A percentile compares a stretch with the other conserved stretches of the same genome.
Evolutionary conservation across 257 asterid species (phyloP).

Genomic region (Cinchona pubescens): DNA sequence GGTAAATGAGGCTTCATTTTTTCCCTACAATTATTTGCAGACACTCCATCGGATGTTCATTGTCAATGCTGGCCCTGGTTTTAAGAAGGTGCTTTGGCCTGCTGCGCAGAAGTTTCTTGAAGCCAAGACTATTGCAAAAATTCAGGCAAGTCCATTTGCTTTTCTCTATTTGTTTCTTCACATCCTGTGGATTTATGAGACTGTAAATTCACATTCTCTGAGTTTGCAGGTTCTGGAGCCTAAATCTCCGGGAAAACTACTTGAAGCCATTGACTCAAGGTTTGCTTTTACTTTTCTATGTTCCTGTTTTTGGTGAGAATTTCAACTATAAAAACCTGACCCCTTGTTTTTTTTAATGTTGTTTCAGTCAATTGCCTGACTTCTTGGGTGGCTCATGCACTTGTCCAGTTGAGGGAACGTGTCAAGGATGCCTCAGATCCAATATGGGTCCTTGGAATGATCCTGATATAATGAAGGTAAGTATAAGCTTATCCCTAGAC

Average conservation of each 20-base stretch:
- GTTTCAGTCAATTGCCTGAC: conserved; percentile 80
- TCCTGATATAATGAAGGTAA: conserved; percentile 87
- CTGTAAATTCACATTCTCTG: conserved; percentile 13
- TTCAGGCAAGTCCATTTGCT: conserved; percentile 48
- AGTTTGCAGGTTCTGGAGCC: conserved; percentile 68
- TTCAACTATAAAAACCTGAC: conserved; percentile 22
- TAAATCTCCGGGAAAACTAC: conserved; percentile 70
- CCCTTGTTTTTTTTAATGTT: conserved; percentile 10
- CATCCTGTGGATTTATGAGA: conserved; percentile 18
- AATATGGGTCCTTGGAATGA: conserved; percentile 95
- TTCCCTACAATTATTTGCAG: conserved; percentile 38
- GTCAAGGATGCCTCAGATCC: conserved; percentile 92
- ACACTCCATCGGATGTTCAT: conserved; percentile 83
- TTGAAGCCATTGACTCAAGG: conserved; percentile 79
- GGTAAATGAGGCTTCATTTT: neutral
- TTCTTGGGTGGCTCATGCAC: conserved; percentile 90
- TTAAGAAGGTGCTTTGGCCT: conserved; percentile 93
- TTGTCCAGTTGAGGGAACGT: conserved; percentile 73
- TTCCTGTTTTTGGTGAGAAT: neutral
- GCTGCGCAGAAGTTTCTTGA: conserved; percentile 89
- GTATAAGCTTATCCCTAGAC: neutral
- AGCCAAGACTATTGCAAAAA: conserved; percentile 71
- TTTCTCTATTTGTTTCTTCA: neutral
- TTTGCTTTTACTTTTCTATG: conserved; percentile 28
- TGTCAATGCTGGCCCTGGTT: conserved; percentile 91